Evolutionary conservation across 768 basidiomycete genomes (phyloP).

Genomic region (Suillus placidus): DNA sequence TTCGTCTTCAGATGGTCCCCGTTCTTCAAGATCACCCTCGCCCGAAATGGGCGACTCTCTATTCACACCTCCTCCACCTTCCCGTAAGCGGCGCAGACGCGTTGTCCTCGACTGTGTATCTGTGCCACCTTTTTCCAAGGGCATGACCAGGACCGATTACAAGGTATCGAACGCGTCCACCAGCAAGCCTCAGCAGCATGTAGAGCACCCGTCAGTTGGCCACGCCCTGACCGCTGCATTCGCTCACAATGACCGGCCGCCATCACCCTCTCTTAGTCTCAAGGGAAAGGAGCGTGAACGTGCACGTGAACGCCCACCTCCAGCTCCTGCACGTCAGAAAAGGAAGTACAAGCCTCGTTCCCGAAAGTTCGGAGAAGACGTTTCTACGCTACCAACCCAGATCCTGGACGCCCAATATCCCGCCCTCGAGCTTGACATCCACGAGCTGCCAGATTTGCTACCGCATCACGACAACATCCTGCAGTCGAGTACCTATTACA

Average conservation of each 20-base stretch:
- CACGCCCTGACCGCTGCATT: slow-evolving; percentile 5
- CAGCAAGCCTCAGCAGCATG: not conserved
- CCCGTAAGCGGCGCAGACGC: slow-evolving; percentile 15
- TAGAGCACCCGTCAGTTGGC: not conserved
- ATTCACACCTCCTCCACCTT: slow-evolving; percentile 34
- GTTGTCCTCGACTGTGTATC: slow-evolving; percentile 20
- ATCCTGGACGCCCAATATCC: slow-evolving; percentile 18
- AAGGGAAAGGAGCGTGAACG: slow-evolving; percentile 30
- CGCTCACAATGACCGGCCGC: not conserved
- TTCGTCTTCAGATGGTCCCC: not conserved
- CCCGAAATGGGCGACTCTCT: slow-evolving; percentile 22
- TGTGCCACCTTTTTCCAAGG: slow-evolving; percentile 27
- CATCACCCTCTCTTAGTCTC: not conserved
- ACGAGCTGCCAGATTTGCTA: not conserved
- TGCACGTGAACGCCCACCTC: slow-evolving; percentile 6
- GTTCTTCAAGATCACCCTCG: slow-evolving; percentile 11
- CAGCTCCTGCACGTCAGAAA: slow-evolving; percentile 2
- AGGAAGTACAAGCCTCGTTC: not conserved
- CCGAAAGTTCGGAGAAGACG: slow-evolving; percentile 5
- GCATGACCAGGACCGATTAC: slow-evolving; percentile 25
- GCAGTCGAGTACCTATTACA: not conserved
- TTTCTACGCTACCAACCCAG: not conserved
- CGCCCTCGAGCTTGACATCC: slow-evolving; percentile 6
- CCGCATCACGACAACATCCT: not conserved
- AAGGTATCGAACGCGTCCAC: not conserved